Base-by-base conservation (phyloP, 2,329 filamentous ascomycete genomes). In the Trichoderma koningiopsis region DNA sequence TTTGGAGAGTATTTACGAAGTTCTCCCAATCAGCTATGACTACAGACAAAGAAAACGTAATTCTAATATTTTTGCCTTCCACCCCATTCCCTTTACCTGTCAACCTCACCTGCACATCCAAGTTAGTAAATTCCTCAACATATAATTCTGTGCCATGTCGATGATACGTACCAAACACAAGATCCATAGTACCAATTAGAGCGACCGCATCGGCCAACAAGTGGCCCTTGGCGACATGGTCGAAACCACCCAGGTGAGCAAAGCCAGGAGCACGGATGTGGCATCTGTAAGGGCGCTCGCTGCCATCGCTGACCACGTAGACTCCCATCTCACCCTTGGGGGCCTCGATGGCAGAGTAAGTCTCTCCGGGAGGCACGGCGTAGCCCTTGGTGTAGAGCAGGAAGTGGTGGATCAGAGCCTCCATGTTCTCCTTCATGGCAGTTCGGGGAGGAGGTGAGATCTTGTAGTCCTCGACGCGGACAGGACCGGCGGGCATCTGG, bases 391-490 rank as follows among this genome's bases (percentile, higher is more conserved):
- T 98, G 86, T 95, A 99, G 66, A 99, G 90, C 74, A 99, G 84
- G 88, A 99, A 99, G 86, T 99, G 96, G 85, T 99, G 96, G 79
- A 99, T 99, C 55, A 99, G 88, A 49, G 96, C 94, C 85, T 99
- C 96, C 96, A 99, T 99, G 86, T 99, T 99, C 89, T 99, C 96
- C 88, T 99, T 99, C 96, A 99, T 99, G 77, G 96, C 96, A 56
- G 93, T 87, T 78, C 96, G 91, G n/a, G 96, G 96, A 72, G 96
- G 96, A 27, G 96, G 96, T 3, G 93, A 92, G 77, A 99, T 89
- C 89, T 99, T 99, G 89, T 98, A 99, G 83, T 99, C 96, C 83
- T 99, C 96, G 53, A 97, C 93, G 75, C 95, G 92, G 79, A 98
- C 88, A 64, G 96, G 96, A 33, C 96, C 96, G 60, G 92, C 87